A percentile compares a stretch with the other conserved stretches of the same genome.
Evolutionary conservation across 306 rosid species (phyloP).

Genomic region (Cicer arietinum): DNA sequence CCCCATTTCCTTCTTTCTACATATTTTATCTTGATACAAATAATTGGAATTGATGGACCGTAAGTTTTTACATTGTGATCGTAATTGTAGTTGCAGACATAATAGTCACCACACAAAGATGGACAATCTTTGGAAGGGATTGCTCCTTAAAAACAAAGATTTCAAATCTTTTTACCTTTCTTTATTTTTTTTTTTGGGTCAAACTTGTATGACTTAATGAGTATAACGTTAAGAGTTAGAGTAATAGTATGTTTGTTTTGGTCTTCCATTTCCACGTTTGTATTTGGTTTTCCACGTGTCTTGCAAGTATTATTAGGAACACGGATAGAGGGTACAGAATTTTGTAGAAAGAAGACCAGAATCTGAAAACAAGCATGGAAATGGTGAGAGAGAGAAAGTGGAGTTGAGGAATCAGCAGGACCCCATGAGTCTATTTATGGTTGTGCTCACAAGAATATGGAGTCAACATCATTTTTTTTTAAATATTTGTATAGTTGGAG

Average conservation of each 20-base stretch:
- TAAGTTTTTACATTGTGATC: no score
- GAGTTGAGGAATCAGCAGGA: conserved; percentile 52
- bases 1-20: conserved; percentile 22
- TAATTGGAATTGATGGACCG: no score
- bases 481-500: conserved; percentile 42
- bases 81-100: no score
- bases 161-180: conserved; percentile 25
- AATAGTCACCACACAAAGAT: conserved; percentile 21
- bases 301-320: neutral
- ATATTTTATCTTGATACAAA: neutral
- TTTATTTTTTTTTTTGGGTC: neutral
- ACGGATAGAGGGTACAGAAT: conserved; percentile 16
- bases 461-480: conserved; percentile 34
- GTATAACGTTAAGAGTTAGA: conserved; percentile 21
- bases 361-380: conserved; percentile 82
- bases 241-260: neutral
- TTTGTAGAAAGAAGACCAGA: conserved; percentile 46
- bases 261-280: conserved; percentile 74
- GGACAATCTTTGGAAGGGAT: conserved; percentile 40
- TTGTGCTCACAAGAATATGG: conserved; percentile 28
- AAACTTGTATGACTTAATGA: conserved; percentile 19
- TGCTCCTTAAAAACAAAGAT: conserved; percentile 1
- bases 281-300: conserved; percentile 50
- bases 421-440: conserved; percentile 64
- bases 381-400: conserved; percentile 49